Conservation (phyloP, 352 stramenopile species). For the Globisporangium radiosum region DNA sequence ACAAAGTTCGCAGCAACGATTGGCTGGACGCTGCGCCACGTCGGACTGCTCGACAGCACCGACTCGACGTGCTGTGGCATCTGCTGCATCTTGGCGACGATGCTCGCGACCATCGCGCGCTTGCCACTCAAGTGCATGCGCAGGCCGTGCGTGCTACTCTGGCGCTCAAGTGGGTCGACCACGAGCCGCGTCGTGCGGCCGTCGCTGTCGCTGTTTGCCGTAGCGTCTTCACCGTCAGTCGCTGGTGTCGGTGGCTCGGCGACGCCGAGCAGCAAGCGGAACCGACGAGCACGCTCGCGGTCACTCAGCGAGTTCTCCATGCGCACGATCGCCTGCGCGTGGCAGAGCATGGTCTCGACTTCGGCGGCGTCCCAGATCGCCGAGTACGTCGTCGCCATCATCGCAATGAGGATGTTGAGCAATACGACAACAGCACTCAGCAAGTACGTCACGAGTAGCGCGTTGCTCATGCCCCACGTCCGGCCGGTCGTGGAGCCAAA, state of each 20-base stretch:
- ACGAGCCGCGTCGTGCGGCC: background rate
- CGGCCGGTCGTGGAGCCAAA: conserved; percentile 6
- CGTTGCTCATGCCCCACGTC: conserved; percentile 13
- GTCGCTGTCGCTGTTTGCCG: background rate
- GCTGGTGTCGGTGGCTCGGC: too few relatives aligned
- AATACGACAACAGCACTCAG: conserved; percentile 21
- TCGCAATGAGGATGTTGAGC: conserved; percentile 36
- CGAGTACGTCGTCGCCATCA: conserved; percentile 27
- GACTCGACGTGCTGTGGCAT: conserved; percentile 10
- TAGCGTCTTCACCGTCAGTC: too few relatives aligned
- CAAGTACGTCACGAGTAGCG: conserved; percentile 16
- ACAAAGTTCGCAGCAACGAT: background rate
- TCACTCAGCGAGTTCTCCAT: conserved; percentile 14
- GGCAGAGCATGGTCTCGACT: conserved; percentile 9
- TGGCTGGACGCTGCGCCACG: conserved; percentile 2
- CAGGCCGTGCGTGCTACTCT: conserved; percentile 4
- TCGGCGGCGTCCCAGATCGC: conserved; percentile 17
- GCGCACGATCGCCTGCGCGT: conserved; percentile 16
- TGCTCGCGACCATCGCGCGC: conserved; percentile 10
- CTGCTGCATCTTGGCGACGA: conserved; percentile 13
- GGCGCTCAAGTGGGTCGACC: conserved; percentile 6
- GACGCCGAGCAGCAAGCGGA: conserved; percentile 1
- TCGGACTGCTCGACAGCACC: conserved; percentile 6
- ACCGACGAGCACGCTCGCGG: conserved; percentile 3
- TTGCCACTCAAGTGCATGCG: conserved; percentile 3